Conservation (phyloP, 768 basidiomycete genomes). For the Macrolepiota albuminosa region DNA sequence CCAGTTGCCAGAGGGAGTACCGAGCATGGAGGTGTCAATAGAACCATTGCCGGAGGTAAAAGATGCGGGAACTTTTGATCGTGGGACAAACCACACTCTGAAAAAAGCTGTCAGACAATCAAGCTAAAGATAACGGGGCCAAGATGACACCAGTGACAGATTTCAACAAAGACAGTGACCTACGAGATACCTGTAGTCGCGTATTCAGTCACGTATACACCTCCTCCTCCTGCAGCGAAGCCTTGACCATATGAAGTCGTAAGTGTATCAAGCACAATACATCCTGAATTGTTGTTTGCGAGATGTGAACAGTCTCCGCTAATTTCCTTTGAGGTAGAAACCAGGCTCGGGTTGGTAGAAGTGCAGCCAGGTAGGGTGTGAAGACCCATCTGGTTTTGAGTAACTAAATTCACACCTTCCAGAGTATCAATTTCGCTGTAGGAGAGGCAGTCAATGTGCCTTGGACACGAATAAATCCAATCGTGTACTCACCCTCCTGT, state of each 20-base stretch:
- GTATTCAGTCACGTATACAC: slow-evolving; percentile 73
- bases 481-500: slow-evolving; percentile 41
- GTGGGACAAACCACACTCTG: slow-evolving; percentile 64
- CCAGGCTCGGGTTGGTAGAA: slow-evolving; percentile 42
- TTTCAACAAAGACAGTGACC: slow-evolving; percentile 17
- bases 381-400: slow-evolving; percentile 62
- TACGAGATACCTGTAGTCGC: slow-evolving; percentile 62
- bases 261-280: slow-evolving; percentile 52
- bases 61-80: slow-evolving; percentile 41
- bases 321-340: slow-evolving; percentile 43
- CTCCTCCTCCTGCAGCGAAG: slow-evolving; percentile 65
- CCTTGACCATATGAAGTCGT: slow-evolving; percentile 56
- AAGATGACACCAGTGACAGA: background rate
- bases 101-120: background rate
- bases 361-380: slow-evolving; percentile 65
- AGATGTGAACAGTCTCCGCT: slow-evolving; percentile 57
- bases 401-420: slow-evolving; percentile 71
- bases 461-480: background rate
- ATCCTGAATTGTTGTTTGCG: slow-evolving; percentile 57
- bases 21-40: slow-evolving; percentile 52
- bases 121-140: background rate
- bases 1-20: slow-evolving; percentile 69
- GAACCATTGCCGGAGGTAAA: slow-evolving; percentile 46
- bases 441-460: background rate
- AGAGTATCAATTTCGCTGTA: slow-evolving; percentile 71